phyloP scores from a whole-genome alignment of 805 yeast genomes.

The Yarrowia divulgata region DNA sequence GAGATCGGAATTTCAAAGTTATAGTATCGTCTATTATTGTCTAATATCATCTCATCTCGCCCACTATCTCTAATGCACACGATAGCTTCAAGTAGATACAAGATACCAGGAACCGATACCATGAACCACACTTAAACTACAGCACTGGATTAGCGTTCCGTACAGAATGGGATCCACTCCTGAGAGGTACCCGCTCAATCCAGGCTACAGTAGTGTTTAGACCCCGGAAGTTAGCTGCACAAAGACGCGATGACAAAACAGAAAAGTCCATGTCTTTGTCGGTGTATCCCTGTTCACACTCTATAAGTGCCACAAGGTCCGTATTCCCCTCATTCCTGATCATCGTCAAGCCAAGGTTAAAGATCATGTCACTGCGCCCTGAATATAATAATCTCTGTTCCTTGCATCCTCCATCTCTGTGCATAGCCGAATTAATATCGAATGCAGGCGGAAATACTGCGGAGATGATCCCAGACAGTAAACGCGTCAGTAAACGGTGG shows the following conservation, averaged over 20 bases:
- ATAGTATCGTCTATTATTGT: too few relatives aligned
- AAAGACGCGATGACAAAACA: not conserved
- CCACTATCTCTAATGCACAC: too few relatives aligned
- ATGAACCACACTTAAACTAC: too few relatives aligned
- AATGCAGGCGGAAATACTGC: not conserved
- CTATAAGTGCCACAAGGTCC: too few relatives aligned
- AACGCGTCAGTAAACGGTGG: too few relatives aligned
- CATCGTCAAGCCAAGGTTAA: not conserved
- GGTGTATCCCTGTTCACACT: too few relatives aligned
- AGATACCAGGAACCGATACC: not conserved
- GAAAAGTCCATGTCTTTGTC: not conserved
- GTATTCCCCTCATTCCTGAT: not conserved
- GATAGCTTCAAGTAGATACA: not conserved
- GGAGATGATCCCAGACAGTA: not conserved
- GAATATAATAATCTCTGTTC: not conserved
- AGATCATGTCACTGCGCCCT: not conserved
- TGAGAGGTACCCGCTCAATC: not conserved
- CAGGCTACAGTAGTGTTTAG: not conserved
- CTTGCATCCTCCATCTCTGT: not conserved
- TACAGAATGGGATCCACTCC: not conserved
- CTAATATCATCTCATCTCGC: too few relatives aligned
- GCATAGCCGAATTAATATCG: slow-evolving; percentile 7
- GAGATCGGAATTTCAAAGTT: too few relatives aligned
- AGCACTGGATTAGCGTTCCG: not conserved
- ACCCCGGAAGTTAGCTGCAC: not conserved